Evolutionary conservation across 1,284 basidiomycete genomes (phyloP).

Genomic region (Rhodofomes roseus): DNA sequence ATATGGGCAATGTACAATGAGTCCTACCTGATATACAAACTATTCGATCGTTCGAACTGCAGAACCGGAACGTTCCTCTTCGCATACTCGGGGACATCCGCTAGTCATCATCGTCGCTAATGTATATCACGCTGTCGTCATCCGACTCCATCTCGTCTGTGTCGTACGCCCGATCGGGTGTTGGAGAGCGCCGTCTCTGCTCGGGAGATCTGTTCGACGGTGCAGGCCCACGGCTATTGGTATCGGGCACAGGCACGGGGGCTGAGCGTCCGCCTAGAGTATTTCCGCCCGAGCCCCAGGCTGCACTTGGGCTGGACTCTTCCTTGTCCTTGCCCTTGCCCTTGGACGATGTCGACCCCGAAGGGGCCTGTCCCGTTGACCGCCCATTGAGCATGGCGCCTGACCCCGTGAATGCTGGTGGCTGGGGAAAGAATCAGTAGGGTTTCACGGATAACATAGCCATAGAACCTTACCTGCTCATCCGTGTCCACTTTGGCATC

Average conservation of each 20-base stretch:
- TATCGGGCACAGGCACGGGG: not conserved
- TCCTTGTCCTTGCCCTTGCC: conserved; percentile 56
- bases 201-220: conserved; percentile 30
- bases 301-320: conserved; percentile 25
- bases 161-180: conserved; percentile 44
- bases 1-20: conserved; percentile 2
- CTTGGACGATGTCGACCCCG: conserved; percentile 20
- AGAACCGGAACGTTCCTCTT: not conserved
- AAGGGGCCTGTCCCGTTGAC: conserved; percentile 17
- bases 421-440: conserved; percentile 17
- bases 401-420: conserved; percentile 80
- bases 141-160: conserved; percentile 64
- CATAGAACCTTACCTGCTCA: conserved; percentile 22
- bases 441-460: no score
- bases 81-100: not conserved
- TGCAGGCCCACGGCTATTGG: not conserved
- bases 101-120: conserved; percentile 73
- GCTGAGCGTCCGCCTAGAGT: conserved; percentile 41
- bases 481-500: conserved; percentile 23
- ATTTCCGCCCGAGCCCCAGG: conserved; percentile 56
- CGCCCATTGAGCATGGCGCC: conserved; percentile 80
- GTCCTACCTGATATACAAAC: not conserved
- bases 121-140: conserved; percentile 67
- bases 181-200: conserved; percentile 50
- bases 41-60: not conserved